Conservation (phyloP, 768 basidiomycete species). For the Tephrocybe sp. region DNA sequence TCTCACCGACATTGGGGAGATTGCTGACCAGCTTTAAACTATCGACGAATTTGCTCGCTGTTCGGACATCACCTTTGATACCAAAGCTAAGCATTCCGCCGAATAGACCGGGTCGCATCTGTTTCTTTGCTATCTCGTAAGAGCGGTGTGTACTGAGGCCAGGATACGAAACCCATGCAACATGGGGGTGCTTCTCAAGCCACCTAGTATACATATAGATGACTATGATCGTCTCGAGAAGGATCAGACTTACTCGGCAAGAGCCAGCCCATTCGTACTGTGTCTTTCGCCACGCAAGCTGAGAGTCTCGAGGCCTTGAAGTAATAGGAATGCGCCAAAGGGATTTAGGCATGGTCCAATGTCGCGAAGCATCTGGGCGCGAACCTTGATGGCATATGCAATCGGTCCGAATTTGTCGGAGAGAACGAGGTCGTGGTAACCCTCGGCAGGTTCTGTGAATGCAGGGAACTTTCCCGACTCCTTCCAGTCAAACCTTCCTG, state of each 20-base stretch:
- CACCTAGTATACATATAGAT: too few species aligned
- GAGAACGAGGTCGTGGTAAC: slow-evolving; percentile 73
- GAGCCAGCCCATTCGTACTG: slow-evolving; percentile 63
- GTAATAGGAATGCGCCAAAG: slow-evolving; percentile 70
- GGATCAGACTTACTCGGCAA: slow-evolving; percentile 47
- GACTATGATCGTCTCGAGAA: background rate
- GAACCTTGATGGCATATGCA: slow-evolving; percentile 68
- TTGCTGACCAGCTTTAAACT: slow-evolving; percentile 68
- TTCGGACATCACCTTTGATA: slow-evolving; percentile 53
- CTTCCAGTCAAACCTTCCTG: slow-evolving; percentile 76
- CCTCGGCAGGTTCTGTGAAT: slow-evolving; percentile 74
- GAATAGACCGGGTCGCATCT: slow-evolving; percentile 54
- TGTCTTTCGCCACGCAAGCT: slow-evolving; percentile 72
- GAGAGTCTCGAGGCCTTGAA: slow-evolving; percentile 82
- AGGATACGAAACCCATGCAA: slow-evolving; percentile 79
- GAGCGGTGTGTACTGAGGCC: slow-evolving; percentile 65
- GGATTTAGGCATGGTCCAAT: slow-evolving; percentile 67
- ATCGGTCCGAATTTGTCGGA: slow-evolving; percentile 63
- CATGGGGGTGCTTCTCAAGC: slow-evolving; percentile 62
- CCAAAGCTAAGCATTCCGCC: slow-evolving; percentile 83
- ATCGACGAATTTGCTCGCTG: slow-evolving; percentile 66
- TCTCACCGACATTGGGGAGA: slow-evolving; percentile 68
- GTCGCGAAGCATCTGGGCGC: slow-evolving; percentile 63
- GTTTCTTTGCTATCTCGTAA: slow-evolving; percentile 54
- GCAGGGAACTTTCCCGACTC: slow-evolving; percentile 68